A percentile compares a stretch with the other conserved stretches of the same genome.
Conservation (phyloP, 306 rosid genomes). For the Cicer judaicum region DNA sequence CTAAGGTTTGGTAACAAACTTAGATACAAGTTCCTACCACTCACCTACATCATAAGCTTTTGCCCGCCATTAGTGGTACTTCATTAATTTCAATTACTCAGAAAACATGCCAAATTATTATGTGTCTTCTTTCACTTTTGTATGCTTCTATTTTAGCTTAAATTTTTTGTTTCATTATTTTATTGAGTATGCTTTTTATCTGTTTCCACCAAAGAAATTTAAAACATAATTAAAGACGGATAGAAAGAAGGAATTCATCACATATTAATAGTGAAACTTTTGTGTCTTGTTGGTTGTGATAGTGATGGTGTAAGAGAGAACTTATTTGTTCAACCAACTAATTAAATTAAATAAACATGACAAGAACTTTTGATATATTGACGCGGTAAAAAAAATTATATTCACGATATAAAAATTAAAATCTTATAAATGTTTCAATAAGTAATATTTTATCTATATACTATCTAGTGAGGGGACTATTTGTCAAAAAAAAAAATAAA, state of each 20-base stretch:
- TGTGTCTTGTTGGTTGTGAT: slow-evolving; percentile 10
- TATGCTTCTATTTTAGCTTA: neutral
- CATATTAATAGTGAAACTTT: slow-evolving; percentile 20
- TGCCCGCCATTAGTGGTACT: slow-evolving; percentile 48
- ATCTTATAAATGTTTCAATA: too few relatives aligned
- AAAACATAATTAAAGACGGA: neutral
- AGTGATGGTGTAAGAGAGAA: neutral
- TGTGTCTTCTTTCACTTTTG: slow-evolving; percentile 27
- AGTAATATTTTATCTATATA: too few relatives aligned
- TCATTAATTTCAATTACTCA: slow-evolving; percentile 23
- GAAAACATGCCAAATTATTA: slow-evolving; percentile 41
- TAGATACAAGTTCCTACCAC: slow-evolving; percentile 50
- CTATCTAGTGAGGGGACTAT: too few relatives aligned
- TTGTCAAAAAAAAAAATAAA: too few relatives aligned
- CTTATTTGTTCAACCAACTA: neutral
- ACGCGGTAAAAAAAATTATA: too few relatives aligned
- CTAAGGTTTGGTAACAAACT: slow-evolving; percentile 46
- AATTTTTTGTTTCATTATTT: slow-evolving; percentile 24
- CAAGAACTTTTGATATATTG: neutral
- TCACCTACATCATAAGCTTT: slow-evolving; percentile 40
- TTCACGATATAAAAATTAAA: too few relatives aligned
- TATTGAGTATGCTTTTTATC: slow-evolving; percentile 22
- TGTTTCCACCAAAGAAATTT: slow-evolving; percentile 21
- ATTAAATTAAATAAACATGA: neutral
- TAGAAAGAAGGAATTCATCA: neutral